These are phyloP conservation scores for Nicotiana undulata DNA, from an alignment of 257 asterid species.

Conservation along the genomic window DNA sequence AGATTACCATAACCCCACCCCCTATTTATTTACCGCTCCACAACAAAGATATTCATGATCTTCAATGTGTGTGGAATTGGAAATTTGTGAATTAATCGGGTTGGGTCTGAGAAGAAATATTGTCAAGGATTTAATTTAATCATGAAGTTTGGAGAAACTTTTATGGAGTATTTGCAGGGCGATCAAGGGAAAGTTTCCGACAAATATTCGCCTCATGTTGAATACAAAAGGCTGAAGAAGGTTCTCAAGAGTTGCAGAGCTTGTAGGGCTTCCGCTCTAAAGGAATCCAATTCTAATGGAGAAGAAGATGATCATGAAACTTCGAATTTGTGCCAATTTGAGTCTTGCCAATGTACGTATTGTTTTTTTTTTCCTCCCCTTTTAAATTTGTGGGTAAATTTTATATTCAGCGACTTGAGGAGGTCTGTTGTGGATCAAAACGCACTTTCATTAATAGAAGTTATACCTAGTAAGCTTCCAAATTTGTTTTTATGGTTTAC, in stretches of 20 bases:
- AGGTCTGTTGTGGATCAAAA: too few species aligned
- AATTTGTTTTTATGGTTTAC: too few species aligned
- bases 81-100: not conserved
- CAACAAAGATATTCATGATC: not conserved
- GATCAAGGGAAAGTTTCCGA: conserved; percentile 35
- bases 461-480: too few species aligned
- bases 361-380: not conserved
- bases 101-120: not conserved
- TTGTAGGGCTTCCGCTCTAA: conserved; percentile 32
- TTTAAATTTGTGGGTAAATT: not conserved
- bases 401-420: too few species aligned
- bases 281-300: conserved; percentile 14
- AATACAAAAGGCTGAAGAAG: conserved; percentile 78
- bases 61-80: not conserved
- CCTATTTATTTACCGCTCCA: not conserved
- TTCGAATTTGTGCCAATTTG: conserved; percentile 22
- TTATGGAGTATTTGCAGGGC: conserved; percentile 54
- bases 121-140: not conserved
- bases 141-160: conserved; percentile 86
- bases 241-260: conserved; percentile 65
- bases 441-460: too few species aligned
- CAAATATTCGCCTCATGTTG: conserved; percentile 52
- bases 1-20: not conserved
- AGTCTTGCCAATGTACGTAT: conserved; percentile 51
- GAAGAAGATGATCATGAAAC: conserved; percentile 13